Conservation (phyloP, 345 rosid genomes). For the Citrus hindsii region DNA sequence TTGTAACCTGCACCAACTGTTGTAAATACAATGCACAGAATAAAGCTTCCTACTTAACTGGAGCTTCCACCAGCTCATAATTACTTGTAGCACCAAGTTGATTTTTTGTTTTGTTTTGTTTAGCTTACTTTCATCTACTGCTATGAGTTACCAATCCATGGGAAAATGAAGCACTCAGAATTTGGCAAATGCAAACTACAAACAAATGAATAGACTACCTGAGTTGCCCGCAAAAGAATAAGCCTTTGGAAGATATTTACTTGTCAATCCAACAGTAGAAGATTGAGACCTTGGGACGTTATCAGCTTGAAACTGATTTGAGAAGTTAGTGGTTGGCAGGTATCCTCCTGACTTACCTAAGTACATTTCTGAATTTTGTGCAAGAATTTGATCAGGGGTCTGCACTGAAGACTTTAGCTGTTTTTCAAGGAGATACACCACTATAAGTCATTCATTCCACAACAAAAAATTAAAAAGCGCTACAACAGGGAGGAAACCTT, state of each 20-base stretch:
- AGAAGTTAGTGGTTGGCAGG: slow-evolving; percentile 22
- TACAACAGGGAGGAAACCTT: neutral
- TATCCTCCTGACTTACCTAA: slow-evolving; percentile 24
- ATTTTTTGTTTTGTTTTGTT: neutral
- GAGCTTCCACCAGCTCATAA: neutral
- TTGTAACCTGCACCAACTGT: neutral
- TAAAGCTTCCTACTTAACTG: neutral
- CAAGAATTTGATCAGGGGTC: slow-evolving; percentile 28
- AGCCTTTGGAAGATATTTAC: slow-evolving; percentile 32
- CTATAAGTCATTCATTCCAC: slow-evolving; percentile 1
- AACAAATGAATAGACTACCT: slow-evolving; percentile 26
- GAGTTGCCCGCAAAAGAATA: slow-evolving; percentile 40
- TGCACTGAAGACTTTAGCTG: slow-evolving; percentile 24
- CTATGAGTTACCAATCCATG: neutral
- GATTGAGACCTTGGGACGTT: slow-evolving; percentile 25
- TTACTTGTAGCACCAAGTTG: neutral
- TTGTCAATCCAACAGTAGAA: slow-evolving; percentile 27
- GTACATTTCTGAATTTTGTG: slow-evolving; percentile 29
- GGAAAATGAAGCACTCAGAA: neutral
- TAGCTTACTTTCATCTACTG: neutral
- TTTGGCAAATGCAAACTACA: neutral
- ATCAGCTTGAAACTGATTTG: slow-evolving; percentile 34
- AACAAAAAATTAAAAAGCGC: neutral
- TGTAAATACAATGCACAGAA: neutral
- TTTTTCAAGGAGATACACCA: slow-evolving; percentile 6